These are phyloP conservation scores for Cladosporium oxysporum DNA, from an alignment of 2,329 filamentous ascomycete genomes.

Conservation along the genomic window DNA sequence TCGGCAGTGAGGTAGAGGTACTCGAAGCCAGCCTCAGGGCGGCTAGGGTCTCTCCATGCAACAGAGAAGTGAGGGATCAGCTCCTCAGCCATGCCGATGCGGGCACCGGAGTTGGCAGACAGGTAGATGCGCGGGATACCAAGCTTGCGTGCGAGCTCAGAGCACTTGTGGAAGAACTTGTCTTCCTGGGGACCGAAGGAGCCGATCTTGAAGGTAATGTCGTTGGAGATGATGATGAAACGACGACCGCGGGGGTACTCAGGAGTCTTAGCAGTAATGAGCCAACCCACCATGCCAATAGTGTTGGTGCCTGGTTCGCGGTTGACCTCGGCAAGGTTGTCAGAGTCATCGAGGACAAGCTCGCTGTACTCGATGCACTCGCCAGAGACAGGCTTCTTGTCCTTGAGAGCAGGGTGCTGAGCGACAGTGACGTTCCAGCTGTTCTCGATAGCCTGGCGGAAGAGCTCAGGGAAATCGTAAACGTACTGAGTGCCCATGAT, in stretches of 20 bases:
- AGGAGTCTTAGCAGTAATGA: constrained; percentile 89
- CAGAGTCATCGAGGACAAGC: constrained; percentile 89
- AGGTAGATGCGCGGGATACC: constrained; percentile 97
- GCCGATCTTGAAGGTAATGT: constrained; percentile 98
- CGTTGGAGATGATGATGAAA: constrained; percentile 97
- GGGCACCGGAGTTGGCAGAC: constrained; percentile 97
- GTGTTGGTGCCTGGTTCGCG: constrained; percentile 93
- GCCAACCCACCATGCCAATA: constrained; percentile 98
- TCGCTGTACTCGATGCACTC: constrained; percentile 94
- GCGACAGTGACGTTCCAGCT: constrained; percentile 78
- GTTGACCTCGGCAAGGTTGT: constrained; percentile 88
- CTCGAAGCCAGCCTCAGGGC: constrained; percentile 88
- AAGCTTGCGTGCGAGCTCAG: constrained; percentile 87
- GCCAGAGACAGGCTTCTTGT: constrained; percentile 80
- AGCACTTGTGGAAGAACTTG: constrained; percentile 99
- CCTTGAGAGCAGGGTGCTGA: constrained; percentile 70
- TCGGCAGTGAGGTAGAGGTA: constrained; percentile 92
- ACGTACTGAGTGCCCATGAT: constrained; percentile 99
- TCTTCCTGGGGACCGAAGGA: constrained; percentile 97
- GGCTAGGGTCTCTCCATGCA: constrained; percentile 84
- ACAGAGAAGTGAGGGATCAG: constrained; percentile 96
- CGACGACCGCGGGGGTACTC: constrained; percentile 91
- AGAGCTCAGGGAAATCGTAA: constrained; percentile 99
- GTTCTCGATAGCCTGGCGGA: constrained; percentile 97
- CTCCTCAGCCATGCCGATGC: constrained; percentile 94